Percentiles rank a stretch among this genome's conserved stretches.
These are phyloP conservation scores for Diospyros kaki DNA, from an alignment of 148 eudicot genomes.

Conservation along the genomic window DNA sequence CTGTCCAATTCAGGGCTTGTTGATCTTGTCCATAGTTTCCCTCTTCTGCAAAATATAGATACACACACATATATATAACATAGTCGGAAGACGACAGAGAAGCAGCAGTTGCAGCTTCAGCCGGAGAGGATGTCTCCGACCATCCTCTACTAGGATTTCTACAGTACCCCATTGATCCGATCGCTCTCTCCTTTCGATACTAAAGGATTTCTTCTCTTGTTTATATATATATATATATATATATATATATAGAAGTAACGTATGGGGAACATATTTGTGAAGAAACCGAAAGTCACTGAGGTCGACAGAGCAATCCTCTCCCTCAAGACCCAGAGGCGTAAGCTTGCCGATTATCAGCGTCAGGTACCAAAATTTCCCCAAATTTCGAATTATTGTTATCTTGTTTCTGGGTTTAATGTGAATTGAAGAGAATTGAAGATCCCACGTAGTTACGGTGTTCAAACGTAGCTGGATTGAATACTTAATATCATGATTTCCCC, in stretches of 20 bases:
- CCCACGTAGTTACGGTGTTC: constrained; percentile 1
- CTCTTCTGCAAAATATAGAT: no score
- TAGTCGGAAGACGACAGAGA: no score
- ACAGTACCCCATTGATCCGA: no score
- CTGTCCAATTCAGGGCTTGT: no score
- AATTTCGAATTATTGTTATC: not conserved
- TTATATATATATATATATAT: not conserved
- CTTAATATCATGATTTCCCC: not conserved
- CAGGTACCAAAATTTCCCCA: constrained; percentile 38
- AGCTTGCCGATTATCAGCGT: constrained; percentile 89
- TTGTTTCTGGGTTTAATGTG: not conserved
- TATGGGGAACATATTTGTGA: constrained; percentile 92
- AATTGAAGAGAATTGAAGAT: not conserved
- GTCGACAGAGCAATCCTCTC: constrained; percentile 93
- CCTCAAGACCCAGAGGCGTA: constrained; percentile 94
- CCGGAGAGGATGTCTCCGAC: no score
- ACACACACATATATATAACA: no score
- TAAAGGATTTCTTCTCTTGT: no score
- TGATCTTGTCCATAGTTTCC: no score
- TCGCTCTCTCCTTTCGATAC: no score
- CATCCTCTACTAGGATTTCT: no score
- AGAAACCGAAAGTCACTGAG: constrained; percentile 92
- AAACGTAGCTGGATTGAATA: not conserved
- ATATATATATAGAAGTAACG: not conserved
- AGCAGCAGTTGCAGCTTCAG: no score